Base-by-base conservation (phyloP, 2,329 filamentous ascomycete species). In the Aspergillus nomiae region DNA sequence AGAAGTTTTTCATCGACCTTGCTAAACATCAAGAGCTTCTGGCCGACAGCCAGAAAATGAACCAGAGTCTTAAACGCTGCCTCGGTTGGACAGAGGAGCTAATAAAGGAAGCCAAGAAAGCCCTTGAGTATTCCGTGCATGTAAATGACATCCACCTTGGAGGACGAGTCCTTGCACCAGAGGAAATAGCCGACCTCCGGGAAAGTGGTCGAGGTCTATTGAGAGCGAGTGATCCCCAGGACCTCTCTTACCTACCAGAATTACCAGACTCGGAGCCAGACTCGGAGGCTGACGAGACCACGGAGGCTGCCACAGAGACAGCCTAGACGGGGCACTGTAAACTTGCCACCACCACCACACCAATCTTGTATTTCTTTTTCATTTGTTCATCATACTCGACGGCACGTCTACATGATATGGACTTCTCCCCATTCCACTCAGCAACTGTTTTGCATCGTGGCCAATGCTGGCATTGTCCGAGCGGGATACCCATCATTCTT, bases 1-100 rank as follows among this genome's bases (percentile, higher is more conserved):
- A 90, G 69, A 87, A 92, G 34, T 83, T 98, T n/a, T 87, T 90
- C 69, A 84, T 93, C 5, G 95, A 99, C 76, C 84, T 99, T 0
- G 86, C 89, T 4, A 94, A 94, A 74, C 95, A 99, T 75, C 92
- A 93, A 68, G 90, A 97, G 72, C 83, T 98, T 1, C 86, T 99
- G 10, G 83, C 93, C 45, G 94, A 97, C 75, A 95, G 91, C 69
- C 93, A 97, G 73, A 96, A 93, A 80, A 93, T 98, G 83, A 98
- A 97, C 74, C 92, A 96, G 76, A 96, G 92, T 75, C 85, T 99
- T 53, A 96, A 92, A 76, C 86, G 92, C 55, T 99, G 95, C 76
- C 84, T 97, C 38, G 89, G 89, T 68, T 94, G 92, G 86, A 96
- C 94, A 0, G 94, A 99, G 74, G 89, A 91, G 66, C 85, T 99